These are phyloP conservation scores for Eremothecium gossypii DNA, from an alignment of 1,139 yeast species.

Conservation along the genomic window DNA sequence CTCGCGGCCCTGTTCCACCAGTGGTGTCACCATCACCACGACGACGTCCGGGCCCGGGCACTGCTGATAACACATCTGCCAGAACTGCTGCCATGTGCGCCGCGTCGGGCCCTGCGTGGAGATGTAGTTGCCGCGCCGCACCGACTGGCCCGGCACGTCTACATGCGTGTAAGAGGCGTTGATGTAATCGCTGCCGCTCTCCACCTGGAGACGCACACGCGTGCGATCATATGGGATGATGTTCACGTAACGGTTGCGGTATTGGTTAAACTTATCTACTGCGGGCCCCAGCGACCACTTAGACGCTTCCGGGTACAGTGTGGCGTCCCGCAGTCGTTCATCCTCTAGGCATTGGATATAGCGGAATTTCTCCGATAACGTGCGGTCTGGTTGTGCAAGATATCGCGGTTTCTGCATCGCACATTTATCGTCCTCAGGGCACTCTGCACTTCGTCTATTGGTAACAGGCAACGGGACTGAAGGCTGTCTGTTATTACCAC, in stretches of 20 bases:
- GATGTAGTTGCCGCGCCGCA: slow-evolving; percentile 33
- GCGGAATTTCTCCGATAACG: slow-evolving; percentile 21
- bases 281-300: slow-evolving; percentile 30
- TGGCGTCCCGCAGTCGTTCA: slow-evolving; percentile 31
- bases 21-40: slow-evolving; percentile 82
- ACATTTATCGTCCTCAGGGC: too few species aligned
- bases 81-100: slow-evolving; percentile 58
- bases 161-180: slow-evolving; percentile 37
- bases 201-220: slow-evolving; percentile 38
- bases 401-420: slow-evolving; percentile 20
- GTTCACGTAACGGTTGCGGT: slow-evolving; percentile 46
- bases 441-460: too few species aligned
- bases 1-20: slow-evolving; percentile 46
- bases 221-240: slow-evolving; percentile 53
- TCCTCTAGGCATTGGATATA: slow-evolving; percentile 30
- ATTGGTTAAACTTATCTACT: slow-evolving; percentile 22
- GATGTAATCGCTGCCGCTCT: slow-evolving; percentile 33
- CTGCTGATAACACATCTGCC: slow-evolving; percentile 71
- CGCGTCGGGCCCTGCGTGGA: slow-evolving; percentile 69
- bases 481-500: too few species aligned
- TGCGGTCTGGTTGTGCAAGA: slow-evolving; percentile 20
- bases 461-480: too few species aligned
- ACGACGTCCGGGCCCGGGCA: slow-evolving; percentile 40
- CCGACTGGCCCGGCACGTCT: slow-evolving; percentile 18
- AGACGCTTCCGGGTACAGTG: slow-evolving; percentile 20